Evolutionary conservation across 2,329 filamentous ascomycete species (phyloP), one percentile per base, ranked within the genome.

Genomic region (Aureobasidium sp.): DNA sequence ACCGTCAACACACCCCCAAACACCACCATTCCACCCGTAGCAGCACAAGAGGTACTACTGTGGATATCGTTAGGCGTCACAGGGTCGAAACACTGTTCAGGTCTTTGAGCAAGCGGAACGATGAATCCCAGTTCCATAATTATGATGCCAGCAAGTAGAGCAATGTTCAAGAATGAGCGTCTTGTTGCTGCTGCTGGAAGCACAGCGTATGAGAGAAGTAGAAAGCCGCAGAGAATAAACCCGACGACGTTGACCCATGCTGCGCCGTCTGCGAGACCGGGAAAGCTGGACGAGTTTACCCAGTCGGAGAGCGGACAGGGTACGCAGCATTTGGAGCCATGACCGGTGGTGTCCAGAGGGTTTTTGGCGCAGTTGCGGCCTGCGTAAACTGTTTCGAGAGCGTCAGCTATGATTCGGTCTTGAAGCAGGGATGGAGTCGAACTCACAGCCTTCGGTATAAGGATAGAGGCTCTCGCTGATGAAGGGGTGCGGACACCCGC

Each of bases 11-110:
- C 90, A 42, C 90, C 90, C 48, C 92, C 92, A 32, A 90, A 81
- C 30, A 94, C 81, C 36, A 96, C 75, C 61, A 95, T 83, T 1
- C 88, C 81, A 3, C 91, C 91, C 0, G 90, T 93, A 59, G 89
- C 85, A 4, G 89, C 91, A 70, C 92, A 96, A 4, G 89, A 84
- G 21, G 83, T 75, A 71, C 82, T 87, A 13, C 84, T 86, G 60
- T 83, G 76, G 89, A 95, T 94, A 69, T 89, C 87, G 68, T 95
- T 83, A 0, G 92, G 92, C 0, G 92, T 96, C 69, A 97, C 95
- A 27, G 79, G 77, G 71, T 97, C 89, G 71, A 83, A 87, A 74
- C 92, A 97, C 75, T 93, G 83, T 0, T 87, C 75, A 1, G 90
- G 89, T 63, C 86, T 83, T 16, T 83, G 83, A 6, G 84, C 89